A percentile compares a stretch with the other conserved stretches of the same genome.
Conservation (phyloP, 768 basidiomycete genomes). For the Flagelloscypha sp. region DNA sequence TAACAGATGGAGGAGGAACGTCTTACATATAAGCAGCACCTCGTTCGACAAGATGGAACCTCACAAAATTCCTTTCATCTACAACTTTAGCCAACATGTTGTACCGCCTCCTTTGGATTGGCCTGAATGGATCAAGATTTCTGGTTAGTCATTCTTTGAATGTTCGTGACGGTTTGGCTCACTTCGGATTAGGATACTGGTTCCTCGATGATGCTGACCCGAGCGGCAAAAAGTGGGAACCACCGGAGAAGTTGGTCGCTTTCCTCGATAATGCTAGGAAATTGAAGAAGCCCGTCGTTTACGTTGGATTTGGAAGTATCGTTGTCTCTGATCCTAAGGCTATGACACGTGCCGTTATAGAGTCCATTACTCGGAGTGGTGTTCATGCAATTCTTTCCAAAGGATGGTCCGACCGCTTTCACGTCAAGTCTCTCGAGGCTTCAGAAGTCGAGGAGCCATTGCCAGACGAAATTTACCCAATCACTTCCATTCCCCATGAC, state of each 20-base stretch:
- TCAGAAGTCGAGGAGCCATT: constrained; percentile 60
- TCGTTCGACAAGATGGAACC: constrained; percentile 93
- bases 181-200: constrained; percentile 71
- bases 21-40: constrained; percentile 69
- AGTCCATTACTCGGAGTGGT: constrained; percentile 79
- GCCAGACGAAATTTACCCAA: constrained; percentile 73
- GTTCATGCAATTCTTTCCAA: constrained; percentile 93
- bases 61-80: constrained; percentile 95
- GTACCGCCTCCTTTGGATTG: constrained; percentile 95
- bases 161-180: background rate
- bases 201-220: constrained; percentile 92
- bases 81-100: constrained; percentile 89
- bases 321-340: constrained; percentile 90
- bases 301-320: constrained; percentile 96
- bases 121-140: constrained; percentile 97
- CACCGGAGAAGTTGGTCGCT: constrained; percentile 67
- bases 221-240: constrained; percentile 80
- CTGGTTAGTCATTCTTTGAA: constrained; percentile 40
- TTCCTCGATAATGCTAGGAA: constrained; percentile 79
- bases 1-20: constrained; percentile 84
- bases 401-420: constrained; percentile 92
- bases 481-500: constrained; percentile 86
- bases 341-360: constrained; percentile 87
- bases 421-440: constrained; percentile 51
- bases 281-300: constrained; percentile 82